Base-by-base conservation (phyloP, 2,329 filamentous ascomycete genomes). In the Onygena corvina region DNA sequence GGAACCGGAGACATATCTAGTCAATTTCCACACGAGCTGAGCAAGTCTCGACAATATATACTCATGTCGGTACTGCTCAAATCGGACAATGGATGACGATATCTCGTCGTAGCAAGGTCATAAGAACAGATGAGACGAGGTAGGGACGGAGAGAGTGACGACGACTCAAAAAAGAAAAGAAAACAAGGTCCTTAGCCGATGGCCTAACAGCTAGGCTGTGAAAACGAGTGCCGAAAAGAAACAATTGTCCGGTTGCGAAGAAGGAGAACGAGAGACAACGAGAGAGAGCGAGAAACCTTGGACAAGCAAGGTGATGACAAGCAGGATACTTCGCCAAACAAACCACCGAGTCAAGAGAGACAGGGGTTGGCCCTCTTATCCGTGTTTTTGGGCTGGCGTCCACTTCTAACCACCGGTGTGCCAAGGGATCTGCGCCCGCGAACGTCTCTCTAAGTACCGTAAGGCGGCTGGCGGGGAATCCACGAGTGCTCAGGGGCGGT, bases 341-440 rank as follows among this genome's bases (percentile, higher is more conserved):
- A 12, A 16, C 35, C 35, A n/a, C n/a, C n/a, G 16, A 20, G 35
- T 14, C 16, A 38, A 18, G 35, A 18, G 35, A 38, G 9, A 14
- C 35, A 38, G 16, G 18, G 35, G 35, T 14, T 14, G 35, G n/a
- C 16, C 7, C 11, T 38, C 16, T n/a, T n/a, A n/a, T 14, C 33
- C 33, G 33, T 35, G 18, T 35, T 35, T 16, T 16, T 35, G 33
- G 33, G 33, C 35, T 20, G 18, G 35, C 18, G 18, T 38, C 35
- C 35, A 38, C 35, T 38, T 38, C 14, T 38, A 38, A 38, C 35
- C 35, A 38, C 16, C n/a, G 35, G 8, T 20, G n/a, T n/a, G 35
- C 35, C 35, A 38, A 38, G 35, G 18, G 35, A 38, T 38, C 35
- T 16, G 35, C 35, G 14, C 18, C 35, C 21, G 35, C 16, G 21